Conservation (phyloP, 202 grass and related monocot genomes). For the Panicum virgatum region DNA sequence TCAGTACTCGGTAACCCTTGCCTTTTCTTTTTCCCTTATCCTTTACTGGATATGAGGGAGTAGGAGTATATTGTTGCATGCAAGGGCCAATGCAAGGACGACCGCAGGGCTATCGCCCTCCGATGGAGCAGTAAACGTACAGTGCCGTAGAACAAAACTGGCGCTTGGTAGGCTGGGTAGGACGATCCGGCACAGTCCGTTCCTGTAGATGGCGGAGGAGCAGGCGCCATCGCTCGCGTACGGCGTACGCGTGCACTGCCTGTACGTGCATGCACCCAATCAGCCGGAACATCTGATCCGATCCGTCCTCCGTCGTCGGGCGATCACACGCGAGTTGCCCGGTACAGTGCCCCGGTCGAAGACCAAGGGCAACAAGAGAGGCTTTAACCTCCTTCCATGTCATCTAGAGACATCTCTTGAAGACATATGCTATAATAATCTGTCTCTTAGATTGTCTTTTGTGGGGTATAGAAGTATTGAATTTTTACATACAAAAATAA, state of each 20-base stretch:
- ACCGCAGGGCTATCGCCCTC: background rate
- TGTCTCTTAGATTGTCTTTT: no score
- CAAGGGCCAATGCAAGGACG: background rate
- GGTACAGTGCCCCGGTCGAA: conserved; percentile 27
- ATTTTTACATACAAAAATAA: no score
- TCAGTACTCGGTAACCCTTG: no score
- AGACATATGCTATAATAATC: no score
- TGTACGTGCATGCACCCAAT: conserved; percentile 24
- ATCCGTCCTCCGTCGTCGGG: no score
- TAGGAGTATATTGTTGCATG: background rate
- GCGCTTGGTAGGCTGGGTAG: background rate
- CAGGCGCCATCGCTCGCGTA: background rate
- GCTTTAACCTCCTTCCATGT: no score
- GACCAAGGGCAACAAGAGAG: no score
- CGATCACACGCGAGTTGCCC: no score
- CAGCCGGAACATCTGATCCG: background rate
- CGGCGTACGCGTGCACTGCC: background rate
- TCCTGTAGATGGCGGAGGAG: background rate
- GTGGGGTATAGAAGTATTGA: no score
- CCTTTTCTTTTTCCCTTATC: background rate
- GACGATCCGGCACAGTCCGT: no score
- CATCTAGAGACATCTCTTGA: no score
- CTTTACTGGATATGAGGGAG: background rate
- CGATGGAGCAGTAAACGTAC: conserved; percentile 16
- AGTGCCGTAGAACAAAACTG: background rate